Conservation (phyloP, 305 asterid species). For the Salvia sclarea region DNA sequence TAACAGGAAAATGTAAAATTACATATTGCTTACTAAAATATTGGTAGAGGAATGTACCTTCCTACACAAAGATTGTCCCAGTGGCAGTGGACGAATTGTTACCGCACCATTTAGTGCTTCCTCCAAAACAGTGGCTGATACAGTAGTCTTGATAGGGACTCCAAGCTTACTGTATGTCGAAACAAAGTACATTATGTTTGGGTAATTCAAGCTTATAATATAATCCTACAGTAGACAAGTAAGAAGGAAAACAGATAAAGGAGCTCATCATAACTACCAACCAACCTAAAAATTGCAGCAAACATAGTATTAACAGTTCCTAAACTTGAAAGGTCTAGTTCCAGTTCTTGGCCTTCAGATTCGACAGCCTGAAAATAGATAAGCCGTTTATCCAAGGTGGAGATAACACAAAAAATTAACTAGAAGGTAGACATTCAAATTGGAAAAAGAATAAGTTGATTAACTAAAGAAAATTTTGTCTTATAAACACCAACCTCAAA, state of each 20-base stretch:
- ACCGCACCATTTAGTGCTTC: conserved; percentile 88
- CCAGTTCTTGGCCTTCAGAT: conserved; percentile 86
- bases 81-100: conserved; percentile 60
- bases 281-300: conserved; percentile 95
- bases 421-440: conserved; percentile 22
- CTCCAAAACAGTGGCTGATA: conserved; percentile 93
- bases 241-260: conserved; percentile 24
- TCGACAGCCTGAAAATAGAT: conserved; percentile 77
- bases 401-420: too few relatives aligned
- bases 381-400: too few relatives aligned
- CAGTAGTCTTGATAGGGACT: conserved; percentile 91
- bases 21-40: conserved; percentile 21
- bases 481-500: conserved; percentile 62
- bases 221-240: conserved; percentile 2
- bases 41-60: conserved; percentile 54
- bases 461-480: not conserved
- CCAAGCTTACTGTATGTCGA: conserved; percentile 81
- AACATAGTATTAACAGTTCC: conserved; percentile 95
- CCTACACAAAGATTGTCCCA: conserved; percentile 74
- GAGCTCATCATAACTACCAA: conserved; percentile 26
- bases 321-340: conserved; percentile 93
- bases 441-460: conserved; percentile 18
- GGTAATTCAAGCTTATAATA: not conserved
- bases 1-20: conserved; percentile 29
- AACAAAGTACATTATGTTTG: not conserved